Percentiles rank a stretch among this genome's conserved stretches.
phyloP scores from a whole-genome alignment of 495 filamentous ascomycete genomes.

The Penicillium goetzii region DNA sequence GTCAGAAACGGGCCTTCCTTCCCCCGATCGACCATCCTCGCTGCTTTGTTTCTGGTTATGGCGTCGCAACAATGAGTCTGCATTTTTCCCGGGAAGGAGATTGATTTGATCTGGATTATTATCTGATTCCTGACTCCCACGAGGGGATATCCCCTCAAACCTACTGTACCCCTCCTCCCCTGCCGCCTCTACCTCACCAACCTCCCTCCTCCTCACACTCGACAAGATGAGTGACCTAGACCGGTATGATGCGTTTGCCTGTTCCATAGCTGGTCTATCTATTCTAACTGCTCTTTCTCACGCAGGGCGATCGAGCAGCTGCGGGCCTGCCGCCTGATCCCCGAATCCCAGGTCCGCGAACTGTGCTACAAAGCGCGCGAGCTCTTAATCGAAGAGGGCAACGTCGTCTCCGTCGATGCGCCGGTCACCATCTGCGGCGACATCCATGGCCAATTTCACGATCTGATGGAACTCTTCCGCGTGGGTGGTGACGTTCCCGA shows the following conservation, averaged over 20 bases:
- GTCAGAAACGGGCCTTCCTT: constrained; percentile 14
- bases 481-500: constrained; percentile 95
- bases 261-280: background rate
- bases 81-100: constrained; percentile 22
- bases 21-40: constrained; percentile 2
- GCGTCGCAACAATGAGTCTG: constrained; percentile 30
- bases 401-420: constrained; percentile 93
- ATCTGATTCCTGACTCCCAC: constrained; percentile 7
- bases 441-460: constrained; percentile 98
- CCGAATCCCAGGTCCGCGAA: constrained; percentile 91
- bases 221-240: constrained; percentile 85
- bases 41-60: constrained; percentile 15
- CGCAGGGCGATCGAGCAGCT: constrained; percentile 88
- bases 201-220: constrained; percentile 12
- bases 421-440: constrained; percentile 99
- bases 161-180: constrained; percentile 17
- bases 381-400: constrained; percentile 95
- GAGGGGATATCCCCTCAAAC: constrained; percentile 14
- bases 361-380: constrained; percentile 98
- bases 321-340: constrained; percentile 93
- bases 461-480: constrained; percentile 97
- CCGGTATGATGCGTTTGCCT: constrained; percentile 55
- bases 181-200: constrained; percentile 9
- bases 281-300: constrained; percentile 21
- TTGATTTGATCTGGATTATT: constrained; percentile 22